Evolutionary conservation across 495 filamentous ascomycete species (phyloP).

Genomic region (Penicillium manginii): DNA sequence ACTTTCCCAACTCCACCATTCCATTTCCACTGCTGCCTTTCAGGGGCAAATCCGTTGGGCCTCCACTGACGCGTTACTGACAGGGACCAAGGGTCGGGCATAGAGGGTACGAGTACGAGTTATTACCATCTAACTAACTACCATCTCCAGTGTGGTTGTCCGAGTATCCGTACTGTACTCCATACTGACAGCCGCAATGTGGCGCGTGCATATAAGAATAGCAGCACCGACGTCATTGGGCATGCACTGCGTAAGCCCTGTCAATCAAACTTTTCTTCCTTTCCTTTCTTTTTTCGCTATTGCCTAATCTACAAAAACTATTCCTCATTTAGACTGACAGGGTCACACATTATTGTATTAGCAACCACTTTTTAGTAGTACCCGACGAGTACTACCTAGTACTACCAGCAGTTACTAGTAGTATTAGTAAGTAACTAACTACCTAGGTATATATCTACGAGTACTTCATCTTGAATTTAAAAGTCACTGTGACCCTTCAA

Average conservation of each 20-base stretch:
- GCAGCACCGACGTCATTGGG: constrained; percentile 37
- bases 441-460: no score
- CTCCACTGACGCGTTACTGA: constrained; percentile 8
- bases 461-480: no score
- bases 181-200: constrained; percentile 17
- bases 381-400: no score
- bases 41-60: constrained; percentile 2
- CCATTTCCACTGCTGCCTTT: background rate
- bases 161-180: background rate
- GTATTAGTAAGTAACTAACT: no score
- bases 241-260: constrained; percentile 17
- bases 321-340: no score
- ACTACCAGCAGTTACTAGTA: no score
- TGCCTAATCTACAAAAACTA: background rate
- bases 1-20: background rate
- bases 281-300: background rate
- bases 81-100: constrained; percentile 2
- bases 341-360: no score
- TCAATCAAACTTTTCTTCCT: background rate
- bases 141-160: background rate
- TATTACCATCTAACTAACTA: background rate
- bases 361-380: no score
- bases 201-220: constrained; percentile 32
- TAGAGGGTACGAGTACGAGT: background rate
- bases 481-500: no score